Conservation (phyloP, 139 green algal genomes). For the Bryopsis sp. region DNA sequence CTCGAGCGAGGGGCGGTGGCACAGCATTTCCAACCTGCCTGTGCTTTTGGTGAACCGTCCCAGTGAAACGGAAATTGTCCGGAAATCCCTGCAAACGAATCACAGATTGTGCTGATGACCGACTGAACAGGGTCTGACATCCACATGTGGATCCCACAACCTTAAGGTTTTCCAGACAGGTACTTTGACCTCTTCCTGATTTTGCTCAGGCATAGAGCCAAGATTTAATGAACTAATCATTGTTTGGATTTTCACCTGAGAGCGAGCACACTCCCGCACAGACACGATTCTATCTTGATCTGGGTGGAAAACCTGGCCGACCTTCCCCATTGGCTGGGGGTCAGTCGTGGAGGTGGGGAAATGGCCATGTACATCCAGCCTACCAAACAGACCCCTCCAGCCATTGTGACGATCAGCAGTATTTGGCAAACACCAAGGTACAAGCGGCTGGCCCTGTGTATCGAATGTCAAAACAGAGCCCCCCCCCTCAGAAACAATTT, state of each 20-base stretch:
- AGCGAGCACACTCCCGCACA: conserved; percentile 90
- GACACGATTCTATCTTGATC: conserved; percentile 91
- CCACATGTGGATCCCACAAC: conserved; percentile 32
- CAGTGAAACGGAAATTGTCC: conserved; percentile 69
- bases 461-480: not conserved
- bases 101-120: conserved; percentile 1
- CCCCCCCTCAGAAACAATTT: not conserved
- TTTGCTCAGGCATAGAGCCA: not conserved
- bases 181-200: not conserved
- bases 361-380: conserved; percentile 85
- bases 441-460: conserved; percentile 63
- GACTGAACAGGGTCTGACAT: not conserved
- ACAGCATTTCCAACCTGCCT: conserved; percentile 88
- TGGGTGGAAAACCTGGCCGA: conserved; percentile 93
- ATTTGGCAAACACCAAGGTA: conserved; percentile 96
- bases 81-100: conserved; percentile 65
- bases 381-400: conserved; percentile 91
- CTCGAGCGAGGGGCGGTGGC: conserved; percentile 71
- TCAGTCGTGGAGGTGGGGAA: conserved; percentile 96
- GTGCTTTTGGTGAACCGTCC: conserved; percentile 76
- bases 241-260: conserved; percentile 47
- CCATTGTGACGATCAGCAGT: conserved; percentile 89
- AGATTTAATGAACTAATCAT: not conserved
- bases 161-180: not conserved
- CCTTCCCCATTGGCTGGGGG: conserved; percentile 97